phyloP scores from a whole-genome alignment of 2,329 filamentous ascomycete genomes.

The Orbilia blumenaviensis region DNA sequence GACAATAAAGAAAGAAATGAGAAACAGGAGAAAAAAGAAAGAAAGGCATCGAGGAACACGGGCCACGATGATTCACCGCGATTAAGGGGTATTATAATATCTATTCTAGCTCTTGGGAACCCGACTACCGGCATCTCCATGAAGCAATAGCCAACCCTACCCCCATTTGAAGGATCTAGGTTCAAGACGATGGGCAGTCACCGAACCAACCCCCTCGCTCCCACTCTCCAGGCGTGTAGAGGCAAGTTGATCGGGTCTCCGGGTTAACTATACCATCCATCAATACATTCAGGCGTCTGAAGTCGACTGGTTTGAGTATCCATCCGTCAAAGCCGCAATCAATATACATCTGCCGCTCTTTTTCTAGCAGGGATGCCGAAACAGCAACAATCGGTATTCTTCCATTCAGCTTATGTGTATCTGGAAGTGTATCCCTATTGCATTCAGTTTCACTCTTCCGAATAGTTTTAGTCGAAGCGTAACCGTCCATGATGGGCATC shows the following conservation, averaged over 20 bases:
- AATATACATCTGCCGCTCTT: constrained; percentile 74
- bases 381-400: constrained; percentile 85
- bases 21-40: background rate
- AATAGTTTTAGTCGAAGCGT: constrained; percentile 84
- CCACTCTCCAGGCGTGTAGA: constrained; percentile 79
- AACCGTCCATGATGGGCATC: constrained; percentile 93
- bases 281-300: constrained; percentile 75
- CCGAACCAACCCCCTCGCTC: constrained; percentile 87
- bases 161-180: background rate
- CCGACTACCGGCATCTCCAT: background rate
- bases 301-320: constrained; percentile 89
- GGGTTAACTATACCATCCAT: constrained; percentile 74
- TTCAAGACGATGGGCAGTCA: constrained; percentile 27
- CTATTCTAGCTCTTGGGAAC: background rate
- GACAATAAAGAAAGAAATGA: background rate
- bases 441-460: constrained; percentile 72
- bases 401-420: constrained; percentile 69
- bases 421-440: constrained; percentile 65
- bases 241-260: constrained; percentile 68
- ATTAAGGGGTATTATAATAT: background rate
- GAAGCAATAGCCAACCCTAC: background rate
- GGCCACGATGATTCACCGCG: background rate
- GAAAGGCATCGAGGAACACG: background rate
- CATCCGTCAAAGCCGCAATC: constrained; percentile 86
- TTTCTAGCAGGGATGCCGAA: constrained; percentile 81